phyloP scores from a whole-genome alignment of 169 alveolate genomes.

The Theileria equi region DNA sequence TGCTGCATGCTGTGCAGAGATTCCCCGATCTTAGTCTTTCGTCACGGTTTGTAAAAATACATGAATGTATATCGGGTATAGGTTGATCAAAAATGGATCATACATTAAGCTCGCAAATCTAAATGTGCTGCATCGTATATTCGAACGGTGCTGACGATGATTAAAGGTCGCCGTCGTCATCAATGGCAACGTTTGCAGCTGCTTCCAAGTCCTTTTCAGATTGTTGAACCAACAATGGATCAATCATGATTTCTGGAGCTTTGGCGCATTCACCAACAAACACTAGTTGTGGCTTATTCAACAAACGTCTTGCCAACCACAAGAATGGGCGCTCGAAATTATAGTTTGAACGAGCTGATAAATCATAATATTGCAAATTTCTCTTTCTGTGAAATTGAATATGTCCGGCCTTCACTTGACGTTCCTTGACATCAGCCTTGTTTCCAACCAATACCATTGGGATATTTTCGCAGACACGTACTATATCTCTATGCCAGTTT shows the following conservation, averaged over 20 bases:
- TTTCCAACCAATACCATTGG: conserved; percentile 99
- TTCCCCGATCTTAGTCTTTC: conserved; percentile 49
- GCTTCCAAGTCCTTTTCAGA: conserved; percentile 86
- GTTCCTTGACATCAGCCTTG: conserved; percentile 97
- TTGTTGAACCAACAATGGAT: conserved; percentile 82
- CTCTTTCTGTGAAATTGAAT: conserved; percentile 97
- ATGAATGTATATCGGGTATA: neutral
- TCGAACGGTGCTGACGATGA: conserved; percentile 42
- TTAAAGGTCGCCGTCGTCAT: conserved; percentile 82
- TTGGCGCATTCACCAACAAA: conserved; percentile 89
- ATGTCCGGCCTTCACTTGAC: conserved; percentile 98
- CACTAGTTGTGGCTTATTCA: conserved; percentile 83
- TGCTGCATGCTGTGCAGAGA: conserved; percentile 33
- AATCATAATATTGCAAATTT: conserved; percentile 96
- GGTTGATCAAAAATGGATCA: conserved; percentile 23
- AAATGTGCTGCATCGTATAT: conserved; percentile 39
- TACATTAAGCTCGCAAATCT: conserved; percentile 45
- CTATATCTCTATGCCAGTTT: conserved; percentile 98
- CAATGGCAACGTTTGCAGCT: conserved; percentile 89
- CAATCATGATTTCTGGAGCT: conserved; percentile 88
- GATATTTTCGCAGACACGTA: conserved; percentile 98
- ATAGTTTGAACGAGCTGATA: conserved; percentile 97
- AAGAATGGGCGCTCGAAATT: conserved; percentile 98
- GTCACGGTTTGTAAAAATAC: neutral
- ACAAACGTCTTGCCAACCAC: conserved; percentile 94